Evolutionary conservation across 139 green algal species (phyloP), one percentile per base, ranked within the genome.

Genomic region (Coelastrella sp.): DNA sequence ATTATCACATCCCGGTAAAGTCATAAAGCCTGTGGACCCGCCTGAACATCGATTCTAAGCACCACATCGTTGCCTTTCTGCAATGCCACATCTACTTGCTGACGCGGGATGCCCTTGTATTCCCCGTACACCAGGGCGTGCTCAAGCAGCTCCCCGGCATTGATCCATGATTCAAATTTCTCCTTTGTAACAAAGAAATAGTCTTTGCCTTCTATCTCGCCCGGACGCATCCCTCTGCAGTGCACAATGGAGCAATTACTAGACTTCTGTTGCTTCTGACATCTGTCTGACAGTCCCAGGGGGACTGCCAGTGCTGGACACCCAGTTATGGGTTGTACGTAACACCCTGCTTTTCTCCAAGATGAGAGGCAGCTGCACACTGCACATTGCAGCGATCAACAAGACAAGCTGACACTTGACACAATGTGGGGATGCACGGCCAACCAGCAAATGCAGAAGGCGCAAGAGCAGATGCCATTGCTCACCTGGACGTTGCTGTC

Each of bases 121-220:
- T 99, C 97, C 24, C 98, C 98, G 87, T 99, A 99, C 84, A 99
- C 98, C 12, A 98, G 11, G 6, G 98, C 98, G 89, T 99, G 95
- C 96, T 99, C 98, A 73, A 99, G 93, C 87, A 99, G 95, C 93
- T 97, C 89, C 6, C 91, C 95, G 4, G 92, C 78, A 0, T 80
- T 75, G 4, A 99, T 98, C 97, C 98, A 99, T 22, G 92, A 22
- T 89, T 99, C 96, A 95, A 99, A 99, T 70, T 95, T 76, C 19
- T 96, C 92, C 59, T 93, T 95, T 60, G 27, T 93, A 6, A 99
- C 95, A 89, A 99, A 99, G 85, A 98, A 96, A 88, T 99, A 99
- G 92, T 99, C 98, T 22, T 96, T 72, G 19, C 98, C 98, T 82
- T 99, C 92, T 57, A 96, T 92, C 92, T 99, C 98, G 0, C 94